Conservation (phyloP, 2,329 filamentous ascomycete genomes). For the Nannizziopsis arthrosporioides region DNA sequence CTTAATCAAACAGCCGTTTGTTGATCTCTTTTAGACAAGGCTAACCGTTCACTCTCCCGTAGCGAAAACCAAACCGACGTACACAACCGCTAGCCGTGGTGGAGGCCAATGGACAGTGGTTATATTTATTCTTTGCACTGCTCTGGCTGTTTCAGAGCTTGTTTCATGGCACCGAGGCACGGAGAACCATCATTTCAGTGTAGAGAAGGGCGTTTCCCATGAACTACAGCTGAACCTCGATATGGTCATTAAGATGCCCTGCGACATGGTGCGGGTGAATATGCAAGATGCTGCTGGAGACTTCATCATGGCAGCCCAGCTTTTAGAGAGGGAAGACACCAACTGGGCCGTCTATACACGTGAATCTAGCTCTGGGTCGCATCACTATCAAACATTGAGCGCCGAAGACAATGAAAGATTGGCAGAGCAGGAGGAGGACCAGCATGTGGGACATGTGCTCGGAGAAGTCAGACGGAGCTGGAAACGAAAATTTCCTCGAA, state of each 20-base stretch:
- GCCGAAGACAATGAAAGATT: constrained; percentile 51
- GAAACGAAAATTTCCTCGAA: constrained; percentile 56
- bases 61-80: constrained; percentile 95
- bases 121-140: constrained; percentile 60
- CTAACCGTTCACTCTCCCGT: neutral
- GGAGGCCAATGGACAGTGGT: constrained; percentile 90
- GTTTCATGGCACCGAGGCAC: constrained; percentile 70
- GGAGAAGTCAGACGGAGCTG: constrained; percentile 58
- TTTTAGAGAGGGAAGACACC: constrained; percentile 65
- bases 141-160: constrained; percentile 69
- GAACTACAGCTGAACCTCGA: constrained; percentile 91
- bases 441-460: constrained; percentile 86
- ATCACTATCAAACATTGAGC: constrained; percentile 42
- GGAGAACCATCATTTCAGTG: constrained; percentile 80
- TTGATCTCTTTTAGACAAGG: neutral
- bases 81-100: constrained; percentile 68
- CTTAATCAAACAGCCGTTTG: neutral
- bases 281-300: constrained; percentile 93
- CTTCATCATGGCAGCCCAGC: constrained; percentile 67
- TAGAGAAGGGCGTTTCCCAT: constrained; percentile 82
- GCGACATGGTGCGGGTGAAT: constrained; percentile 82
- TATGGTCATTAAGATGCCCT: constrained; percentile 80
- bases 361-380: constrained; percentile 48
- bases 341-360: constrained; percentile 73
- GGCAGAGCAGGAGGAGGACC: constrained; percentile 49